Evolutionary conservation across 163 green algal species (phyloP), one percentile per base, ranked within the genome.

Genomic region (Chlamydomonas reinhardtii): DNA sequence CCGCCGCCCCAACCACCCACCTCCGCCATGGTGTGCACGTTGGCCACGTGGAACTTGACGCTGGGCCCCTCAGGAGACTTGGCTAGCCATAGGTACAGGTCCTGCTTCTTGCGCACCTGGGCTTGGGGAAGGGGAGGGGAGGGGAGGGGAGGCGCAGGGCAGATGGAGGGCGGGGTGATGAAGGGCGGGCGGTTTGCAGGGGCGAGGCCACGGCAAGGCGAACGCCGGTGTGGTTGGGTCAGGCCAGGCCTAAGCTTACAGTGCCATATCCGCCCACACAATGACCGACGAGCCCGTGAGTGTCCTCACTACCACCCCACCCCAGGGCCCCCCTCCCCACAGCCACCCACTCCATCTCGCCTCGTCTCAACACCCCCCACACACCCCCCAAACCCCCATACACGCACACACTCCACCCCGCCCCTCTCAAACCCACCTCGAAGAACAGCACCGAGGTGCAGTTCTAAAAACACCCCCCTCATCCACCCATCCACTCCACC

Each of bases 1-100:
- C 34, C 31, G 6, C 69, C 69, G 3, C 19, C 71, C 71, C 70
- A 19, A 1, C 70, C 35, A 35, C 75, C 4, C 73, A 99, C 90
- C 94, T 99, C 97, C 59, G 94, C 96, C 95, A 99, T 98, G 17
- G 97, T 99, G 94, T 99, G 97, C 34, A 99, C 95, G 61, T 91
- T 90, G 31, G 74, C 74, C 27, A 98, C 95, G 70, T 96, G 94
- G 88, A 99, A 99, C 92, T 99, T 99, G 76, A 95, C 94, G 0
- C 93, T 97, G 22, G 97, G 97, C 0, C 97, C 97, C 0, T 91
- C 66, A 0, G 97, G 97, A 11, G 93, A 85, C 94, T 98, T 99
- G 39, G 95, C 29, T 37, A 98, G 76, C 97, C 97, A 99, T 37
- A 99, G 34, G 90, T 99, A 99, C 71, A 99, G 93, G 91, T 99